Evolutionary conservation across 1,284 basidiomycete species (phyloP).

Genomic region (Tilletia walkeri): DNA sequence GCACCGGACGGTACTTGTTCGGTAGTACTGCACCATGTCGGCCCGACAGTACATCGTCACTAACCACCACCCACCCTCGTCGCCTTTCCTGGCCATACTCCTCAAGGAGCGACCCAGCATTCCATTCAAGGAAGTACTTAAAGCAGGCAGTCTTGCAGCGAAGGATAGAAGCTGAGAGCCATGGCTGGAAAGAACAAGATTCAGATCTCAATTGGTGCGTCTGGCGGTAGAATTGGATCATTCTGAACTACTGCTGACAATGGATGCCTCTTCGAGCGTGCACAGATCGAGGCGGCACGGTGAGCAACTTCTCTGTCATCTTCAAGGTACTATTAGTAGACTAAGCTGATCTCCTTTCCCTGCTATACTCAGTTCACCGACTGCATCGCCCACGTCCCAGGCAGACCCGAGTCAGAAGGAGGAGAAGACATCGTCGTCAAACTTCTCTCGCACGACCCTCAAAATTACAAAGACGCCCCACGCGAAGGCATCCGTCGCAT

Average conservation of each 20-base stretch:
- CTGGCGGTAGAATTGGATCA: background rate
- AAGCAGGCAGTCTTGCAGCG: too few species aligned
- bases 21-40: too few species aligned
- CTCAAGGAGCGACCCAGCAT: too few species aligned
- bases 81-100: too few species aligned
- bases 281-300: slow-evolving; percentile 8
- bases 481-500: slow-evolving; percentile 91
- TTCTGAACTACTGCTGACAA: background rate
- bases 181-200: slow-evolving; percentile 13
- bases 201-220: slow-evolving; percentile 17
- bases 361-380: slow-evolving; percentile 39
- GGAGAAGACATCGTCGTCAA: slow-evolving; percentile 56
- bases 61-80: too few species aligned
- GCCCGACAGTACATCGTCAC: too few species aligned
- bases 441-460: slow-evolving; percentile 57
- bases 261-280: background rate
- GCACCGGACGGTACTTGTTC: too few species aligned
- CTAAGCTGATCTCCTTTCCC: background rate
- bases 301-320: background rate
- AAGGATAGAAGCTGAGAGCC: too few species aligned
- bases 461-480: slow-evolving; percentile 90
- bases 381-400: slow-evolving; percentile 42
- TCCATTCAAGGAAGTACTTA: too few species aligned
- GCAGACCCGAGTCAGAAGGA: slow-evolving; percentile 17
- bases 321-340: background rate